phyloP scores from a whole-genome alignment of 2,329 filamentous ascomycete genomes.

The Beauveria sp. region DNA sequence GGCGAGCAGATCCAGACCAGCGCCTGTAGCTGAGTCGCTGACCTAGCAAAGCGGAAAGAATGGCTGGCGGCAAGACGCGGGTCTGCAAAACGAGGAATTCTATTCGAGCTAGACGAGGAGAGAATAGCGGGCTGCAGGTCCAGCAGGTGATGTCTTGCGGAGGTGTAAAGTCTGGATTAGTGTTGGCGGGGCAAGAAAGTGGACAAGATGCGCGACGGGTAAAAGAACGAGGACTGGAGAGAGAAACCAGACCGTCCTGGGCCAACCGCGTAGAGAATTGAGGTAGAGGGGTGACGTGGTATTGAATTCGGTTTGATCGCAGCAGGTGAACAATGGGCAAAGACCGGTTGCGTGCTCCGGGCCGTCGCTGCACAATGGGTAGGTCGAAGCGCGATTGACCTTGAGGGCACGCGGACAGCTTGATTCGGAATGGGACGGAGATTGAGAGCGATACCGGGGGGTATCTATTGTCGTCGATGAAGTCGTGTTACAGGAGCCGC shows the following conservation, averaged over 20 bases:
- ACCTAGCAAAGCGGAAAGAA: background rate
- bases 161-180: conserved; percentile 4
- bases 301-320: background rate
- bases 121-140: conserved; percentile 8
- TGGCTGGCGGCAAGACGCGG: conserved; percentile 7
- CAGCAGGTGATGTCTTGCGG: conserved; percentile 5
- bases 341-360: background rate
- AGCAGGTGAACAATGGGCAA: background rate
- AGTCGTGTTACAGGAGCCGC: background rate
- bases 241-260: background rate
- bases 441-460: conserved; percentile 6
- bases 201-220: conserved; percentile 2
- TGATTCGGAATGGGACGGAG: conserved; percentile 3
- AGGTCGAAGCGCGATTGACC: conserved; percentile 1
- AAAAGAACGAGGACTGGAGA: background rate
- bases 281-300: background rate
- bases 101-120: background rate
- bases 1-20: background rate
- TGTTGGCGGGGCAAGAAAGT: conserved; percentile 9
- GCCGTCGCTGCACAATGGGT: background rate
- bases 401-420: conserved; percentile 3
- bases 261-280: background rate
- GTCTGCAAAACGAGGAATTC: conserved; percentile 4
- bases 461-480: background rate
- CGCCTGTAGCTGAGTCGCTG: background rate